A percentile compares a stretch with the other conserved stretches of the same genome.
Conservation (phyloP, 306 rosid species). For the Lablab purpureus region DNA sequence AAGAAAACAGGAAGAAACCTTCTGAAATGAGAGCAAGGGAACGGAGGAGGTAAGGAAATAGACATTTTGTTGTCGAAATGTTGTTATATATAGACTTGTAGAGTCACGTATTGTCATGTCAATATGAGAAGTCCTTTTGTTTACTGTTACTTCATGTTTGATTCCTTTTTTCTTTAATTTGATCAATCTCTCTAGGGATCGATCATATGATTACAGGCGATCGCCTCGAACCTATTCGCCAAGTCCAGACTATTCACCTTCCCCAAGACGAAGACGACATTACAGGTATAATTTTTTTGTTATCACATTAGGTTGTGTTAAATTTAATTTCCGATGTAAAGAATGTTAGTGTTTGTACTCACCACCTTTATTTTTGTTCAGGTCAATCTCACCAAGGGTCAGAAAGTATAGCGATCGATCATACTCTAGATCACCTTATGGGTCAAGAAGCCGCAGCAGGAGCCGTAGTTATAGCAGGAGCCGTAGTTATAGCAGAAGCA, state of each 20-base stretch:
- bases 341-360: neutral
- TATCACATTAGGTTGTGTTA: neutral
- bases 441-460: slow-evolving; percentile 60
- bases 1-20: slow-evolving; percentile 83
- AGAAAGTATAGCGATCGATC: slow-evolving; percentile 57
- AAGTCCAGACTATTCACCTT: slow-evolving; percentile 63
- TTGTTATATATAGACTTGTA: neutral
- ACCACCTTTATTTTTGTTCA: slow-evolving; percentile 18
- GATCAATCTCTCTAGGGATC: slow-evolving; percentile 42
- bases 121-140: neutral
- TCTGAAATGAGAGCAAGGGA: slow-evolving; percentile 85
- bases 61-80: neutral
- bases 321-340: neutral
- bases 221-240: slow-evolving; percentile 63
- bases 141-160: neutral
- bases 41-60: slow-evolving; percentile 56
- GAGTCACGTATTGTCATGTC: neutral
- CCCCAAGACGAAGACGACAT: slow-evolving; percentile 55
- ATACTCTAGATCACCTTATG: slow-evolving; percentile 69
- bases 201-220: slow-evolving; percentile 55
- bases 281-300: slow-evolving; percentile 51
- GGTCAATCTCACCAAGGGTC: slow-evolving; percentile 76
- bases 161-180: neutral
- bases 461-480: slow-evolving; percentile 66
- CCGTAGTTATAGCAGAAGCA: slow-evolving; percentile 53